phyloP scores from a whole-genome alignment of 1,284 basidiomycete genomes.

The Sparassis latifolia region DNA sequence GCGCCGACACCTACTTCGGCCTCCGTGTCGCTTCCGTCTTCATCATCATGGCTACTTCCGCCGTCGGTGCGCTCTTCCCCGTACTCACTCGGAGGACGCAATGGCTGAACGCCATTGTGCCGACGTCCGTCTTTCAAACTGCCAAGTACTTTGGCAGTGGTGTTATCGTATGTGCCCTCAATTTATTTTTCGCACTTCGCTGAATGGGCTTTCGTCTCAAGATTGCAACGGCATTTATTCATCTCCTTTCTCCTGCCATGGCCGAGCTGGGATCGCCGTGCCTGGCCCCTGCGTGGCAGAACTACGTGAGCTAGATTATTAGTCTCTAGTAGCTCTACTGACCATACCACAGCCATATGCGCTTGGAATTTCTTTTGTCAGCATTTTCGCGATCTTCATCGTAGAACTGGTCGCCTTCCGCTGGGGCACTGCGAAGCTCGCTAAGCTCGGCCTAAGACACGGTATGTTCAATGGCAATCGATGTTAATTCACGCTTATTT shows the following conservation, averaged over 20 bases:
- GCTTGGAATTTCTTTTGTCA: slow-evolving; percentile 72
- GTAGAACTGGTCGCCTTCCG: slow-evolving; percentile 82
- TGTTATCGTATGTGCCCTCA: slow-evolving; percentile 59
- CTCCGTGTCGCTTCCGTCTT: slow-evolving; percentile 85
- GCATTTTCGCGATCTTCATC: slow-evolving; percentile 81
- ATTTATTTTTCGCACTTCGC: slow-evolving; percentile 9
- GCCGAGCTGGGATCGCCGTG: slow-evolving; percentile 72
- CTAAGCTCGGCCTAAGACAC: slow-evolving; percentile 44
- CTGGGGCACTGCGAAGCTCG: slow-evolving; percentile 63
- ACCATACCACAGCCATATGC: slow-evolving; percentile 57
- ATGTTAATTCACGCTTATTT: background rate
- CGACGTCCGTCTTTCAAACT: slow-evolving; percentile 70
- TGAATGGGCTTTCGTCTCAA: slow-evolving; percentile 18
- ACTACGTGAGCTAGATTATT: slow-evolving; percentile 54
- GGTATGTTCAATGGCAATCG: slow-evolving; percentile 31
- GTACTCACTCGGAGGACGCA: slow-evolving; percentile 61
- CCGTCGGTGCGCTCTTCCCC: slow-evolving; percentile 75
- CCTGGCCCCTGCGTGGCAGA: slow-evolving; percentile 60
- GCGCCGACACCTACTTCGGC: slow-evolving; percentile 28
- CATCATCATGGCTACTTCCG: slow-evolving; percentile 71
- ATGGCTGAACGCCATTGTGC: slow-evolving; percentile 46
- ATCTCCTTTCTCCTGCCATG: slow-evolving; percentile 74
- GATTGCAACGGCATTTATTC: slow-evolving; percentile 92
- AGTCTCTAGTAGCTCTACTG: slow-evolving; percentile 1
- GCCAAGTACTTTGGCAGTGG: slow-evolving; percentile 95